Percentiles rank a stretch among this genome's conserved stretches.
Evolutionary conservation across 2,329 filamentous ascomycete species (phyloP).

Genomic region (Emericellopsis atlantica): DNA sequence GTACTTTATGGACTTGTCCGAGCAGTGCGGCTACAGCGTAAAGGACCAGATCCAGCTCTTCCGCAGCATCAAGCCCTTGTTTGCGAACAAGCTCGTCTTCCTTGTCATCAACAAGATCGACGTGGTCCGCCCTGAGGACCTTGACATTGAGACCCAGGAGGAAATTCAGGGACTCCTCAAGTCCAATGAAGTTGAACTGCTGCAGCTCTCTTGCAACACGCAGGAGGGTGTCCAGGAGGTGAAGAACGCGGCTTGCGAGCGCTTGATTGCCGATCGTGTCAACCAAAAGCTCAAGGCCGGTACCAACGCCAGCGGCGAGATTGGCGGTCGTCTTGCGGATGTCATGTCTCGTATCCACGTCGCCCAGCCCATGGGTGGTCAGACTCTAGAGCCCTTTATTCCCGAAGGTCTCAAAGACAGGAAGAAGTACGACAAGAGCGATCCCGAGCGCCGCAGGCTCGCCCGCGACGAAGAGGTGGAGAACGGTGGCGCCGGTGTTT

Average conservation of each 20-base stretch:
- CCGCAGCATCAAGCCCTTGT: conserved; percentile 91
- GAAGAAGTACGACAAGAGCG: conserved; percentile 82
- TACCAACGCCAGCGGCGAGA: conserved; percentile 61
- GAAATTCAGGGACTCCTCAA: conserved; percentile 72
- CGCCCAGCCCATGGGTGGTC: conserved; percentile 77
- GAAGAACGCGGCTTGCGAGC: conserved; percentile 89
- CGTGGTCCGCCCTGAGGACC: conserved; percentile 73
- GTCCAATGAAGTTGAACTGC: conserved; percentile 78
- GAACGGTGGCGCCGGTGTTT: conserved; percentile 90
- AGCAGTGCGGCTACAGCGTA: conserved; percentile 93
- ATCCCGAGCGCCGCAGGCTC: conserved; percentile 71
- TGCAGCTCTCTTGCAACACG: conserved; percentile 90
- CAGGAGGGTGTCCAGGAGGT: conserved; percentile 88
- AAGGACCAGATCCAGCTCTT: conserved; percentile 89
- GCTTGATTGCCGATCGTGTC: conserved; percentile 83
- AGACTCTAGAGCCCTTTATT: conserved; percentile 70
- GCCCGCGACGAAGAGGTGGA: conserved; percentile 83
- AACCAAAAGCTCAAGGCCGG: conserved; percentile 93
- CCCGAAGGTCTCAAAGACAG: conserved; percentile 69
- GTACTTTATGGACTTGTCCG: conserved; percentile 96
- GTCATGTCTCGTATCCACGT: conserved; percentile 94
- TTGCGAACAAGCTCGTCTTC: conserved; percentile 95
- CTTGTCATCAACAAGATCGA: conserved; percentile 98
- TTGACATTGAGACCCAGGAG: conserved; percentile 66
- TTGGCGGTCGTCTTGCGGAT: conserved; percentile 74